These are phyloP conservation scores for Lanmaoa pseudosensibilis DNA, from an alignment of 768 basidiomycete genomes.

Conservation along the genomic window DNA sequence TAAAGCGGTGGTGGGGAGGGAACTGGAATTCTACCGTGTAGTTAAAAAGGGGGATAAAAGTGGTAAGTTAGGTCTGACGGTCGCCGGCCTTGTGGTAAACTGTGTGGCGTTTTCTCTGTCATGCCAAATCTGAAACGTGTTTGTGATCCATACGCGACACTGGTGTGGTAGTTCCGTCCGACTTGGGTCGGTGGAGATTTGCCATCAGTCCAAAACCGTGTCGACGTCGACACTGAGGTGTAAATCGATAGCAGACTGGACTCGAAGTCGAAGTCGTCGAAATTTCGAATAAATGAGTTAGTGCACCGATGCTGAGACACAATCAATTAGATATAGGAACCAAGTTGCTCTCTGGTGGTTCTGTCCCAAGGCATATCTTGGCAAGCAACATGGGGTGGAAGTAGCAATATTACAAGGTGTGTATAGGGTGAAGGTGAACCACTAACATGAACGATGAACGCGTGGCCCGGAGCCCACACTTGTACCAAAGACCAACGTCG, in stretches of 20 bases:
- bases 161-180: no score
- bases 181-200: no score
- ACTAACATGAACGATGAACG: constrained; percentile 12
- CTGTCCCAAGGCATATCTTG: background rate
- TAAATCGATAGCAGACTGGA: background rate
- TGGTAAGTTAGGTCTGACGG: no score
- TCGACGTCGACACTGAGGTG: background rate
- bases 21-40: constrained; percentile 64
- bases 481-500: constrained; percentile 2
- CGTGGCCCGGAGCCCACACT: background rate
- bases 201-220: background rate
- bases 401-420: constrained; percentile 20
- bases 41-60: background rate
- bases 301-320: background rate
- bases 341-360: background rate
- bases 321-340: background rate
- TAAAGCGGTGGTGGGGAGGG: constrained; percentile 90
- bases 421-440: constrained; percentile 12
- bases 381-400: constrained; percentile 7
- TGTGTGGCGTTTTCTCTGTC: background rate
- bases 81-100: background rate
- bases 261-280: no score
- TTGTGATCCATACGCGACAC: background rate
- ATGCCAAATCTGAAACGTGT: no score
- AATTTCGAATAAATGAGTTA: no score